Conservation (phyloP, 2,329 filamentous ascomycete genomes). For the Lasiodiplodia sp. region DNA sequence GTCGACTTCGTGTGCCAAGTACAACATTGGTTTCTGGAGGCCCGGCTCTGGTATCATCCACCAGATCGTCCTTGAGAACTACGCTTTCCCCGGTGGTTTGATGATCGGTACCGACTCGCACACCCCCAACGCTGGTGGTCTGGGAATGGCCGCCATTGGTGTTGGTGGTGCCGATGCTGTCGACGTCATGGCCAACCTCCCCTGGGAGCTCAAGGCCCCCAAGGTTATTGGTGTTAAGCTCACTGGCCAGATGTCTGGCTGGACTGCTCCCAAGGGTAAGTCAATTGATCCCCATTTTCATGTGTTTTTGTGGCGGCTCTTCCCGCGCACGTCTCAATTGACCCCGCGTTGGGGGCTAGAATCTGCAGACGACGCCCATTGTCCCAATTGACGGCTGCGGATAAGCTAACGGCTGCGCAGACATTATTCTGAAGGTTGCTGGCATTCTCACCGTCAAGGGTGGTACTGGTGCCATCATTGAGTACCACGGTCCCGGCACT, state of each 20-base stretch:
- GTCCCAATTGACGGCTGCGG: neutral
- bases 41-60: slow-evolving; percentile 99
- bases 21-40: slow-evolving; percentile 99
- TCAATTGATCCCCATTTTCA: slow-evolving; percentile 35
- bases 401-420: slow-evolving; percentile 52
- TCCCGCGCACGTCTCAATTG: slow-evolving; percentile 9
- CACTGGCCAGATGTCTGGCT: slow-evolving; percentile 86
- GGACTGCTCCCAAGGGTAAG: slow-evolving; percentile 90
- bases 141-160: slow-evolving; percentile 93
- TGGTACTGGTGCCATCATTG: slow-evolving; percentile 89
- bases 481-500: slow-evolving; percentile 78
- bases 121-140: slow-evolving; percentile 95
- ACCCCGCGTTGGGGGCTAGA: neutral
- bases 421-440: slow-evolving; percentile 97
- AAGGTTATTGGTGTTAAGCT: slow-evolving; percentile 97
- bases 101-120: slow-evolving; percentile 98
- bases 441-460: slow-evolving; percentile 98
- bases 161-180: slow-evolving; percentile 98
- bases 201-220: slow-evolving; percentile 98
- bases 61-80: slow-evolving; percentile 98
- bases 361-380: neutral
- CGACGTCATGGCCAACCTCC: slow-evolving; percentile 96
- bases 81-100: slow-evolving; percentile 97
- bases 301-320: slow-evolving; percentile 12
- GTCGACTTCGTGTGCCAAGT: slow-evolving; percentile 92